These are phyloP conservation scores for Turritis glabra DNA, from an alignment of 345 rosid species.

Conservation along the genomic window DNA sequence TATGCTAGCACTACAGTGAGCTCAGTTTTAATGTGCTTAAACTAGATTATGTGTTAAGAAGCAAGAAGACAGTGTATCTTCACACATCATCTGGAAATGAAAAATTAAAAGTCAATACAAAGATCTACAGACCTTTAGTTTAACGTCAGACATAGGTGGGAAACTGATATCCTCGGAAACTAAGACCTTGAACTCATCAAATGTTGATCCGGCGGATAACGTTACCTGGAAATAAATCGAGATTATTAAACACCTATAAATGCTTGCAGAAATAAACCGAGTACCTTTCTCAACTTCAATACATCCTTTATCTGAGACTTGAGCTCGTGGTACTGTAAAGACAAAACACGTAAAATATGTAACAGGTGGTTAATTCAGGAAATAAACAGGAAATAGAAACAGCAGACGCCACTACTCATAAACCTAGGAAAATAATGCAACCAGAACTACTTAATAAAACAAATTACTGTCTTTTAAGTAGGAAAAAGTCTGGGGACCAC, in stretches of 20 bases:
- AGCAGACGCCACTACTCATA: slow-evolving; percentile 8
- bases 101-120: not conserved
- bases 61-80: slow-evolving; percentile 8
- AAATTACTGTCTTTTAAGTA: not conserved
- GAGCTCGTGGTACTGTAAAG: slow-evolving; percentile 76
- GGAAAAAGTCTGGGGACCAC: not conserved
- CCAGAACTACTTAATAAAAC: slow-evolving; percentile 6
- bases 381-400: slow-evolving; percentile 6
- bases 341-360: slow-evolving; percentile 15
- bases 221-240: slow-evolving; percentile 51
- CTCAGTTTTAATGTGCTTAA: not conserved
- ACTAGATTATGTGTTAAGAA: slow-evolving; percentile 4
- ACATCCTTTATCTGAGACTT: slow-evolving; percentile 73
- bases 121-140: slow-evolving; percentile 52
- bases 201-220: slow-evolving; percentile 60
- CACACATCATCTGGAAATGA: slow-evolving; percentile 16
- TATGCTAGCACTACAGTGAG: not conserved
- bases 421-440: slow-evolving; percentile 13
- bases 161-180: slow-evolving; percentile 52
- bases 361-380: slow-evolving; percentile 15
- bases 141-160: slow-evolving; percentile 60
- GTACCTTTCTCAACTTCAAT: slow-evolving; percentile 76
- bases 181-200: slow-evolving; percentile 76
- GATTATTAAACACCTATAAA: slow-evolving; percentile 27
- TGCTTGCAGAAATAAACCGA: not conserved